phyloP scores from a whole-genome alignment of 345 rosid genomes.

The Syzygium oleosum region DNA sequence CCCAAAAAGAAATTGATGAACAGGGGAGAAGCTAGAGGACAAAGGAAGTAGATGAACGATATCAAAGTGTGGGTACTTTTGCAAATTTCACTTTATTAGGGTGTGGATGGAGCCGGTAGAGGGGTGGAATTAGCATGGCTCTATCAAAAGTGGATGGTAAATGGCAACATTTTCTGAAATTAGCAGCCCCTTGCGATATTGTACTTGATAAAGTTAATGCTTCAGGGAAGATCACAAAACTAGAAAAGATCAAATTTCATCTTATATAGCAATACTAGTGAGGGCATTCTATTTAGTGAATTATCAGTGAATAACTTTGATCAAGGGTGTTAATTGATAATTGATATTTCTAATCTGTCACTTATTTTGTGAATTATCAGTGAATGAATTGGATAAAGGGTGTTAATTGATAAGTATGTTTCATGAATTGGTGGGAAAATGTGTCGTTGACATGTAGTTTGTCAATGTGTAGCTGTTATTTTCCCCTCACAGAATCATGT shows the following conservation, averaged over 20 bases:
- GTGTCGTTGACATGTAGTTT: neutral
- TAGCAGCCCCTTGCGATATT: neutral
- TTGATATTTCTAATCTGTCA: neutral
- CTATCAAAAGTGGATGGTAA: neutral
- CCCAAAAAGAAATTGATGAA: neutral
- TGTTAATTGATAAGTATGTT: neutral
- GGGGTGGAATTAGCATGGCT: neutral
- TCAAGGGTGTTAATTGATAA: neutral
- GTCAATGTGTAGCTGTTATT: neutral
- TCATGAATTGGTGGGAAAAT: neutral
- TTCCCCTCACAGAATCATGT: neutral
- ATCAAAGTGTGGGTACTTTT: neutral
- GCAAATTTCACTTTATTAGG: neutral
- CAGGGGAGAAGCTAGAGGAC: neutral
- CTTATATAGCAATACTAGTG: neutral
- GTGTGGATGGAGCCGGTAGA: neutral
- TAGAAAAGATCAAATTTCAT: neutral
- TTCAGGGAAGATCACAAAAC: neutral
- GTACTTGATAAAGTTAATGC: neutral
- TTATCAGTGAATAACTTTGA: neutral
- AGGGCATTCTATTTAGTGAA: neutral
- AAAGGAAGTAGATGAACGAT: neutral
- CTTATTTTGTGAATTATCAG: neutral
- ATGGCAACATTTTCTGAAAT: neutral
- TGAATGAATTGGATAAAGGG: neutral